Percentiles rank a stretch among this genome's conserved stretches.
Evolutionary conservation across 1,284 basidiomycete species (phyloP).

Genomic region (Cutaneotrichosporon sp.): DNA sequence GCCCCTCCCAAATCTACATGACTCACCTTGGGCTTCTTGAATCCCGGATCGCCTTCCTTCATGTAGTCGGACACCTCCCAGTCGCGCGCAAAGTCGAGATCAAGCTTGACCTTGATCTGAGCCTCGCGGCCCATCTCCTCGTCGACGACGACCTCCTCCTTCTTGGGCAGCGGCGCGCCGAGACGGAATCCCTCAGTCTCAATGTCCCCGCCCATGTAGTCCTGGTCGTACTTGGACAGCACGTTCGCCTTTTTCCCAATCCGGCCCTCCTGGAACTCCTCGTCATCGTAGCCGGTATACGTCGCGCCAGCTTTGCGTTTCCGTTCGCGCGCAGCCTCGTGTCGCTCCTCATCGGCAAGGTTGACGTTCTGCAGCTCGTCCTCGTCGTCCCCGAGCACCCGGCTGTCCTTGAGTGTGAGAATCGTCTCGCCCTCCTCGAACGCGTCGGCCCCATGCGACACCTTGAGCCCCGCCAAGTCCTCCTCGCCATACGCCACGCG

Average conservation of each 20-base stretch:
- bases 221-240: slow-evolving; percentile 91
- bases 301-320: slow-evolving; percentile 77
- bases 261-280: slow-evolving; percentile 70
- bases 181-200: slow-evolving; percentile 67
- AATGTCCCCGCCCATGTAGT: slow-evolving; percentile 58
- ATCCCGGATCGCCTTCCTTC: slow-evolving; percentile 83
- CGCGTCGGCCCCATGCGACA: slow-evolving; percentile 87
- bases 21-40: slow-evolving; percentile 75
- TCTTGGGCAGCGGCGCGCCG: slow-evolving; percentile 52
- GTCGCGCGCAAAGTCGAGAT: slow-evolving; percentile 87
- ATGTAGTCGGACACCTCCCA: slow-evolving; percentile 79
- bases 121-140: slow-evolving; percentile 48
- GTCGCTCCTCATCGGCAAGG: slow-evolving; percentile 76
- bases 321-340: slow-evolving; percentile 59
- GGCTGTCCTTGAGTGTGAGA: slow-evolving; percentile 91
- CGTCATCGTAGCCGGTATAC: slow-evolving; percentile 96
- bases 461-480: slow-evolving; percentile 86
- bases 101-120: slow-evolving; percentile 52
- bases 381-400: slow-evolving; percentile 92
- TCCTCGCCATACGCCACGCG: slow-evolving; percentile 66
- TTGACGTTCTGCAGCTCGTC: slow-evolving; percentile 95
- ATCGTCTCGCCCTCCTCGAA: slow-evolving; percentile 89
- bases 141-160: slow-evolving; percentile 54
- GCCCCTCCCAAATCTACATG: slow-evolving; percentile 34
- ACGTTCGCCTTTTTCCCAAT: slow-evolving; percentile 74